Conservation (phyloP, 2,329 filamentous ascomycete species). For the Cylindrodendrum hubeiense region DNA sequence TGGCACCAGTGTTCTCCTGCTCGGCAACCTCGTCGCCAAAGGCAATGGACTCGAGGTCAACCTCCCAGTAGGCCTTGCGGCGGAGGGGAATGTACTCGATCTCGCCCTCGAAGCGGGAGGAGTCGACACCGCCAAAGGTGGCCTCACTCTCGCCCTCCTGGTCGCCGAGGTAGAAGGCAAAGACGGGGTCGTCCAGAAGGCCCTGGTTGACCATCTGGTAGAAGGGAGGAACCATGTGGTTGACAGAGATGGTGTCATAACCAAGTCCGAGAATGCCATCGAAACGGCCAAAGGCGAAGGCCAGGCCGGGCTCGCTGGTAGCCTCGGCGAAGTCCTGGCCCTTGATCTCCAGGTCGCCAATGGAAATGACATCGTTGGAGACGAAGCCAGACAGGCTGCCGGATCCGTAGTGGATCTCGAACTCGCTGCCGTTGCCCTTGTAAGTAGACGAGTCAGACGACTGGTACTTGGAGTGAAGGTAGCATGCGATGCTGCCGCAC, state of each 20-base stretch:
- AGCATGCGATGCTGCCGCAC: conserved; percentile 97
- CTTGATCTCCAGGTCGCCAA: conserved; percentile 91
- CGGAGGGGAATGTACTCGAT: conserved; percentile 94
- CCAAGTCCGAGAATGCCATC: conserved; percentile 96
- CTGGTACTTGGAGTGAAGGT: conserved; percentile 97
- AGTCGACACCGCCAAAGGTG: conserved; percentile 89
- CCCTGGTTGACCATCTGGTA: conserved; percentile 95
- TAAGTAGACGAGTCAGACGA: conserved; percentile 89
- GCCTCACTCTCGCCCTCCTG: conserved; percentile 83
- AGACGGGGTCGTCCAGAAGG: conserved; percentile 90
- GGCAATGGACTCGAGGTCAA: conserved; percentile 91
- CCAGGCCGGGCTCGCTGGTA: conserved; percentile 93
- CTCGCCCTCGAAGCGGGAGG: conserved; percentile 85
- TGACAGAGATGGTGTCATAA: conserved; percentile 97
- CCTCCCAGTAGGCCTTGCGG: conserved; percentile 99
- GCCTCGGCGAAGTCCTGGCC: conserved; percentile 96
- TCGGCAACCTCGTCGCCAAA: conserved; percentile 89
- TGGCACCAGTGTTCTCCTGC: conserved; percentile 94
- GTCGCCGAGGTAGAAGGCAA: conserved; percentile 94
- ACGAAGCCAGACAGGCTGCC: conserved; percentile 94
- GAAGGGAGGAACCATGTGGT: conserved; percentile 93
- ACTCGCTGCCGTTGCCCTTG: conserved; percentile 92
- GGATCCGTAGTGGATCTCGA: conserved; percentile 96
- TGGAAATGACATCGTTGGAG: conserved; percentile 86
- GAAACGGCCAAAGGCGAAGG: conserved; percentile 97